Evolutionary conservation across 2,329 filamentous ascomycete species (phyloP).

Genomic region (Bipolaris oryzae): DNA sequence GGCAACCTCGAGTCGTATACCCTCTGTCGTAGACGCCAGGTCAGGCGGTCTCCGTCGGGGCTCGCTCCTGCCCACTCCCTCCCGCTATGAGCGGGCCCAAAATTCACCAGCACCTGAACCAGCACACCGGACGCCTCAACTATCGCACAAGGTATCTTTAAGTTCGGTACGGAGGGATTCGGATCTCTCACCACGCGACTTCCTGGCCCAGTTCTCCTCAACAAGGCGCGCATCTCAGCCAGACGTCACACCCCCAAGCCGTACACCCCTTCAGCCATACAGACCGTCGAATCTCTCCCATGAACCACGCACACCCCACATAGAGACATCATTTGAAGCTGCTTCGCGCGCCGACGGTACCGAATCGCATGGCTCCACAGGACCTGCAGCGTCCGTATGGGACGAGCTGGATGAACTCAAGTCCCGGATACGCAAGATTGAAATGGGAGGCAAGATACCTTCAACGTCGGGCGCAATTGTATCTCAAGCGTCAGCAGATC

Average conservation of each 20-base stretch:
- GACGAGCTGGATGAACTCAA: slow-evolving; percentile 96
- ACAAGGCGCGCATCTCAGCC: slow-evolving; percentile 42
- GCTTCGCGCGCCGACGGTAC: slow-evolving; percentile 56
- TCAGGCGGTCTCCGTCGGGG: slow-evolving; percentile 36
- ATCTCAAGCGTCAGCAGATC: slow-evolving; percentile 72
- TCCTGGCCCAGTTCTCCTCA: slow-evolving; percentile 37
- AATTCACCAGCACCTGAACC: slow-evolving; percentile 34
- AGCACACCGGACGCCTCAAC: slow-evolving; percentile 34
- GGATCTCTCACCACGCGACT: slow-evolving; percentile 44
- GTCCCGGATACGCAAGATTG: slow-evolving; percentile 86
- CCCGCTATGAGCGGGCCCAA: slow-evolving; percentile 36
- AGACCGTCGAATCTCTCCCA: slow-evolving; percentile 44
- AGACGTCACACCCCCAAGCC: slow-evolving; percentile 44
- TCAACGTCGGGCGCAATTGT: slow-evolving; percentile 76
- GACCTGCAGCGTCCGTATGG: slow-evolving; percentile 92
- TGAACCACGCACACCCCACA: slow-evolving; percentile 34
- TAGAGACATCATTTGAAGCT: slow-evolving; percentile 35
- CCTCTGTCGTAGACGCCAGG: slow-evolving; percentile 37
- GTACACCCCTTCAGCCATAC: slow-evolving; percentile 41
- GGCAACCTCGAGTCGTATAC: slow-evolving; percentile 36
- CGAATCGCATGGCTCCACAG: slow-evolving; percentile 86
- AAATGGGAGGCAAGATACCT: slow-evolving; percentile 86
- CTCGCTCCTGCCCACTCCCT: slow-evolving; percentile 40
- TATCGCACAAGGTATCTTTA: slow-evolving; percentile 41
- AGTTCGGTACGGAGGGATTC: slow-evolving; percentile 32